Evolutionary conservation across 306 rosid genomes (phyloP), one percentile per base, ranked within the genome.

Genomic region (Prunus kanzakura): DNA sequence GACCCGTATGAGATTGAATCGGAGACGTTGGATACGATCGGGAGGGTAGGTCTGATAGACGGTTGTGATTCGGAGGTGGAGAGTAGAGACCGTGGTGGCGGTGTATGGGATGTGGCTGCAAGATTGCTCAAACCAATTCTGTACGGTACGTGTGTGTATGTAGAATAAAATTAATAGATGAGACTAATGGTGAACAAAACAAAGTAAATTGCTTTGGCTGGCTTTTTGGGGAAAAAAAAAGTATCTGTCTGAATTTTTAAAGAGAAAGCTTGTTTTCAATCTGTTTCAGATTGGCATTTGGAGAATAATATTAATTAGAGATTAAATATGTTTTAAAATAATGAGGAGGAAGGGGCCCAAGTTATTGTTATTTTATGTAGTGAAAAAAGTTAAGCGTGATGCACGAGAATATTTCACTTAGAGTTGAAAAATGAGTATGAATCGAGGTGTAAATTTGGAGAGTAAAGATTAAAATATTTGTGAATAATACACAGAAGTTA

Each of bases 1-100:
- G 94, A 84, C 6, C 98, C 98, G 0, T 92, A 94, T 63, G 93
- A 94, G 91, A 87, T 94, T 22, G 82, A 85, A 85, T 72, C 93
- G 0, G 83, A 71, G 52, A 70, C 91, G 64, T 85, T 94, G 87
- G 86, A 84, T 78, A 90, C 98, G 0, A 61, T 94, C 3, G 97
- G 97, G 12, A 84, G 46, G 41, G 76, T 84, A 14, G 19, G 68
- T 41, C 55, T 89, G 76, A 80, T 85, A 49, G 78, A 82, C 38
- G 78, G 81, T 15, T 50, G 18, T 61, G 91, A 86, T 76, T 72
- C 20, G 51, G 25, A 20, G 35, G 6, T 23, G 38, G 64, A 27
- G 6, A 60, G 63, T n/a, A 73, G 57, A 29, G 45, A 8, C 3
- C 11, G 12, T 2, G 63, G 41, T 19, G 75, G 41, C 19, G 91